Conservation (phyloP, 257 asterid genomes). For the Eucommia ulmoides region DNA sequence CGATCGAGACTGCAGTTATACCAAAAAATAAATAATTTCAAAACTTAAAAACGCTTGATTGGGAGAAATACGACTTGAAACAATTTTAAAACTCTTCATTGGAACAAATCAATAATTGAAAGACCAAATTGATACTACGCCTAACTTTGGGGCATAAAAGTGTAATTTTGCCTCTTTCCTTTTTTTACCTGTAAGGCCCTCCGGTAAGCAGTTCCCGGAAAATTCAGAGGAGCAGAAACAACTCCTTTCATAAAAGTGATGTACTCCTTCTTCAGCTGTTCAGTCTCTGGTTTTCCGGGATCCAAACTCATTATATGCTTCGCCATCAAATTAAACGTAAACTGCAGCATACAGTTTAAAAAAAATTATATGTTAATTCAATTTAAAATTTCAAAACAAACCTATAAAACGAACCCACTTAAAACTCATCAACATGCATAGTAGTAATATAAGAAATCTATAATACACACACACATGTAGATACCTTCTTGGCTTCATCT, state of each 20-base stretch:
- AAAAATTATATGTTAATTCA: too few species aligned
- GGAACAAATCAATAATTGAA: too few species aligned
- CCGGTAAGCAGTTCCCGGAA: constrained; percentile 93
- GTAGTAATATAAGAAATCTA: too few species aligned
- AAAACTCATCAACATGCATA: too few species aligned
- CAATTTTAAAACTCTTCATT: too few species aligned
- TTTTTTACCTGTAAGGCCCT: constrained; percentile 50
- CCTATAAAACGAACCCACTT: too few species aligned
- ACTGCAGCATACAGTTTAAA: constrained; percentile 28
- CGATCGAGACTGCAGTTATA: constrained; percentile 58
- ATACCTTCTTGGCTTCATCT: constrained; percentile 85
- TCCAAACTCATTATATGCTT: constrained; percentile 83
- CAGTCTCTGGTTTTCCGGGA: constrained; percentile 70
- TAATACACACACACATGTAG: not conserved
- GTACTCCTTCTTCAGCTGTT: constrained; percentile 65
- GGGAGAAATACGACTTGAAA: not conserved
- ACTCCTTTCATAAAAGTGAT: constrained; percentile 95
- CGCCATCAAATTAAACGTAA: constrained; percentile 87
- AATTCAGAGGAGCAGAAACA: constrained; percentile 80
- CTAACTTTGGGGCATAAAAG: too few species aligned
- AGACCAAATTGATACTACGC: too few species aligned
- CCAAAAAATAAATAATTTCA: too few species aligned
- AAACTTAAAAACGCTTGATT: too few species aligned
- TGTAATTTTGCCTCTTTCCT: not conserved
- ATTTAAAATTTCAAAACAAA: too few species aligned